These are phyloP conservation scores for Rhodotorula sp. DNA, from an alignment of 1,284 basidiomycete species.

Conservation along the genomic window DNA sequence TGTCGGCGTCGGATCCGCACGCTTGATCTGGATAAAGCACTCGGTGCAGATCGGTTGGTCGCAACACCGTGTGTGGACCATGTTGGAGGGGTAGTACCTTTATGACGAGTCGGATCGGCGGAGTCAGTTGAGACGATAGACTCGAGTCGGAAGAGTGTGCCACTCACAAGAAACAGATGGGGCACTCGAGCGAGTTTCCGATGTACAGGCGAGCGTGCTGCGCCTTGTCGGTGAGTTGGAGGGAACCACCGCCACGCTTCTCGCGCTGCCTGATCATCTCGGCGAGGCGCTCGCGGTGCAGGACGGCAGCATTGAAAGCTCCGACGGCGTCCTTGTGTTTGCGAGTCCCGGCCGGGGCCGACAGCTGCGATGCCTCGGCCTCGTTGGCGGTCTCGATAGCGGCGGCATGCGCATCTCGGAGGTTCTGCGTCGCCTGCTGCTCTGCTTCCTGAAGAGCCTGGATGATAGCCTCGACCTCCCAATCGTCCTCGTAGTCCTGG, in stretches of 20 bases:
- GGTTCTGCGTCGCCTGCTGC: constrained; percentile 31
- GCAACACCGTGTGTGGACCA: constrained; percentile 95
- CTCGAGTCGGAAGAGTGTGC: neutral
- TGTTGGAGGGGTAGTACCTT: constrained; percentile 86
- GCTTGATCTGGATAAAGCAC: constrained; percentile 99
- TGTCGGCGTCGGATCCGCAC: constrained; percentile 85
- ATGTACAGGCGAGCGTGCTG: constrained; percentile 62
- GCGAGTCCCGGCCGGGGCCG: constrained; percentile 20
- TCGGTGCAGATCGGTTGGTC: constrained; percentile 98
- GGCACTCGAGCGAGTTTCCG: constrained; percentile 82
- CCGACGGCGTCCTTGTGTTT: constrained; percentile 40
- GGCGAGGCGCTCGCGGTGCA: constrained; percentile 37
- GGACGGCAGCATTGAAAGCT: constrained; percentile 16
- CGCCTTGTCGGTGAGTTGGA: constrained; percentile 25
- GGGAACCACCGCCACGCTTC: constrained; percentile 27
- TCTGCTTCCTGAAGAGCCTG: constrained; percentile 54
- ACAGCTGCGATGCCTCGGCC: constrained; percentile 30
- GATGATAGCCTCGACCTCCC: constrained; percentile 79
- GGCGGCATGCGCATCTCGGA: constrained; percentile 29
- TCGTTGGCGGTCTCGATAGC: constrained; percentile 35
- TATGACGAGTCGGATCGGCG: too few species aligned
- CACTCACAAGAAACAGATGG: constrained; percentile 95
- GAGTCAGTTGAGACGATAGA: constrained; percentile 2
- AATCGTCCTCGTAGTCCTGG: constrained; percentile 85
- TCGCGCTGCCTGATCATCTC: constrained; percentile 39